phyloP scores from a whole-genome alignment of 352 stramenopile species.

The Phytophthora idaei region DNA sequence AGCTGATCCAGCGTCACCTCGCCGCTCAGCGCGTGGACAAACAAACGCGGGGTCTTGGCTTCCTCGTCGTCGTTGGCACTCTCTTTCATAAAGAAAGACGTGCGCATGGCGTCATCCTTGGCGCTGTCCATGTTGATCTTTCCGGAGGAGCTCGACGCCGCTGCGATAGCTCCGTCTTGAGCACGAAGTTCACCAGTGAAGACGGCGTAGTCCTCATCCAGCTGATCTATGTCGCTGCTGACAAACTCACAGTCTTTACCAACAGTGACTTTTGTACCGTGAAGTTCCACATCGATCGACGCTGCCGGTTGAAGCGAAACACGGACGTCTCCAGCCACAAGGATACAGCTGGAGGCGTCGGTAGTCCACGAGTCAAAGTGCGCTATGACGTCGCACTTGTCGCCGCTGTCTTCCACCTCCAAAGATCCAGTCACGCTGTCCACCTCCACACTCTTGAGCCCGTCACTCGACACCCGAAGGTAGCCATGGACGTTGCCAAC shows the following conservation, averaged over 20 bases:
- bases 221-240: conserved; percentile 60
- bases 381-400: conserved; percentile 51
- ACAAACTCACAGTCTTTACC: conserved; percentile 55
- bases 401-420: conserved; percentile 75
- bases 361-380: conserved; percentile 79
- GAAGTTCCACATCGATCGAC: conserved; percentile 65
- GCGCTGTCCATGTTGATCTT: conserved; percentile 81
- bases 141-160: conserved; percentile 35
- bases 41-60: conserved; percentile 32
- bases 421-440: conserved; percentile 73
- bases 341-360: conserved; percentile 58
- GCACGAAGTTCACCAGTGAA: conserved; percentile 60
- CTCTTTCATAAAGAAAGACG: conserved; percentile 78
- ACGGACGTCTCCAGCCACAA: conserved; percentile 62
- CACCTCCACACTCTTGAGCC: conserved; percentile 51
- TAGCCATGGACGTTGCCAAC: conserved; percentile 80
- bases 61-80: conserved; percentile 16
- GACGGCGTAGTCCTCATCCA: conserved; percentile 79
- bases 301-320: conserved; percentile 72
- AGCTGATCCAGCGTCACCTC: conserved; percentile 60
- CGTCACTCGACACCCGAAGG: conserved; percentile 58
- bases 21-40: conserved; percentile 55
- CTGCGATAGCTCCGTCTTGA: conserved; percentile 10
- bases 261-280: conserved; percentile 49
- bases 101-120: conserved; percentile 71